Percentiles rank a stretch among this genome's conserved stretches.
These are phyloP conservation scores for Cyberlindnera maclurae DNA, from an alignment of 805 yeast genomes.

Conservation along the genomic window DNA sequence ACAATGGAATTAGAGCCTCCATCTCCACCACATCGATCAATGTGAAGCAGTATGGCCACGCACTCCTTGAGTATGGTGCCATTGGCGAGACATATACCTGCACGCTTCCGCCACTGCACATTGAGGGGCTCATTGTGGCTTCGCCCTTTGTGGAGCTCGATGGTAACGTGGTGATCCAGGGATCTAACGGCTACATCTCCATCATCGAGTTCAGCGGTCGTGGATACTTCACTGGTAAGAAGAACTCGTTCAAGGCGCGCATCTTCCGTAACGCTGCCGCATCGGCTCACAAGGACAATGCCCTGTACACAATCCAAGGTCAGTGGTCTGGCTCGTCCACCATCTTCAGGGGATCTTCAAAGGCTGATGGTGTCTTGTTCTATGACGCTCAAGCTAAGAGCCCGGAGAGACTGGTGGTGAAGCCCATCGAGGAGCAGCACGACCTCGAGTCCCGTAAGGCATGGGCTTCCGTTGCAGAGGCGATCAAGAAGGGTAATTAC, in stretches of 20 bases:
- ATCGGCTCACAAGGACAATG: conserved; percentile 49
- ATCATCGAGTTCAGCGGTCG: conserved; percentile 80
- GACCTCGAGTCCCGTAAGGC: conserved; percentile 81
- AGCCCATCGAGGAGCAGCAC: conserved; percentile 77
- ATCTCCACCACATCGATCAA: conserved; percentile 72
- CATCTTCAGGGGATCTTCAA: conserved; percentile 49
- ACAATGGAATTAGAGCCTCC: conserved; percentile 80
- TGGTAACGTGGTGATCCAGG: conserved; percentile 77
- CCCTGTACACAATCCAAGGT: conserved; percentile 75
- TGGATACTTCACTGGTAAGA: conserved; percentile 94
- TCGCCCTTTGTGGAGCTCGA: conserved; percentile 94
- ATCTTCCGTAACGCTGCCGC: conserved; percentile 48
- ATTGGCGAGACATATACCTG: conserved; percentile 63
- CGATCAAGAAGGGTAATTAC: conserved; percentile 69
- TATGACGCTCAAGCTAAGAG: conserved; percentile 50
- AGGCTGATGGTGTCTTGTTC: conserved; percentile 44
- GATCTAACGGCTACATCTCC: conserved; percentile 69
- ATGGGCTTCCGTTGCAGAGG: conserved; percentile 85
- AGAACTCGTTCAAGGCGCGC: conserved; percentile 85
- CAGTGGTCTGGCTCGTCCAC: conserved; percentile 85
- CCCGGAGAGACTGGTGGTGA: conserved; percentile 58
- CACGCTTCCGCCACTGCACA: conserved; percentile 91
- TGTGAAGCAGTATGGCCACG: conserved; percentile 92
- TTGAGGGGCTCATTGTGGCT: conserved; percentile 87
- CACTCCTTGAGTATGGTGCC: conserved; percentile 57